Conservation (phyloP, 2,329 filamentous ascomycete species). For the Sclerotinia nivalis region DNA sequence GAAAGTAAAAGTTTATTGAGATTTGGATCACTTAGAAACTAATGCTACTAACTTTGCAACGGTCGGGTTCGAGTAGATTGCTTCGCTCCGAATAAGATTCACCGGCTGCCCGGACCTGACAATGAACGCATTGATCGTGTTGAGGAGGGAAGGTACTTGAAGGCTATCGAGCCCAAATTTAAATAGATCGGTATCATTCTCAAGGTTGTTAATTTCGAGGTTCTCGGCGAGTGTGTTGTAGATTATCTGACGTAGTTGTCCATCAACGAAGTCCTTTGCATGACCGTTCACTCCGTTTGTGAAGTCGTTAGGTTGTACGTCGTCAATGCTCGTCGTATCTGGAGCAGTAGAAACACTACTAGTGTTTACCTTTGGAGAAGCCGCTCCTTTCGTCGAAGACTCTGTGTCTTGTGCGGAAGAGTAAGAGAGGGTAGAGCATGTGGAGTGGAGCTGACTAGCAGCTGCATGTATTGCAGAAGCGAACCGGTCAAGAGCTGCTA, state of each 20-base stretch:
- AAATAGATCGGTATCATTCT: not conserved
- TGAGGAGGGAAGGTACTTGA: not conserved
- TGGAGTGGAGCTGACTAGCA: not conserved
- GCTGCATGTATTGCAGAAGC: not conserved
- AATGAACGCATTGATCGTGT: not conserved
- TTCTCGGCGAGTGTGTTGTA: not conserved
- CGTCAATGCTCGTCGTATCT: not conserved
- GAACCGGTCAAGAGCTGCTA: not conserved
- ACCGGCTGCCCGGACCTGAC: not conserved
- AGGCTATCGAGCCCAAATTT: not conserved
- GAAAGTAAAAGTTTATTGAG: too few species aligned
- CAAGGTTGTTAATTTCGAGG: not conserved
- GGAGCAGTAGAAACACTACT: not conserved
- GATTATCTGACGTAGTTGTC: not conserved
- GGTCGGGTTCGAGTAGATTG: not conserved
- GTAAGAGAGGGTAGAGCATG: not conserved
- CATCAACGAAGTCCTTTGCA: not conserved
- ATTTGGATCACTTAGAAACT: not conserved
- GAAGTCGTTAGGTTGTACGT: not conserved
- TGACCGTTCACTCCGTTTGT: not conserved
- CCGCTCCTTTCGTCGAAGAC: not conserved
- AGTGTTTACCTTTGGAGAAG: not conserved
- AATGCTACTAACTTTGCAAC: not conserved
- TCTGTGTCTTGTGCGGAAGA: not conserved
- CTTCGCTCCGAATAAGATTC: not conserved